These are phyloP conservation scores for Schoenoplectus triqueter DNA, from an alignment of 202 grass and related monocot genomes.

Conservation along the genomic window DNA sequence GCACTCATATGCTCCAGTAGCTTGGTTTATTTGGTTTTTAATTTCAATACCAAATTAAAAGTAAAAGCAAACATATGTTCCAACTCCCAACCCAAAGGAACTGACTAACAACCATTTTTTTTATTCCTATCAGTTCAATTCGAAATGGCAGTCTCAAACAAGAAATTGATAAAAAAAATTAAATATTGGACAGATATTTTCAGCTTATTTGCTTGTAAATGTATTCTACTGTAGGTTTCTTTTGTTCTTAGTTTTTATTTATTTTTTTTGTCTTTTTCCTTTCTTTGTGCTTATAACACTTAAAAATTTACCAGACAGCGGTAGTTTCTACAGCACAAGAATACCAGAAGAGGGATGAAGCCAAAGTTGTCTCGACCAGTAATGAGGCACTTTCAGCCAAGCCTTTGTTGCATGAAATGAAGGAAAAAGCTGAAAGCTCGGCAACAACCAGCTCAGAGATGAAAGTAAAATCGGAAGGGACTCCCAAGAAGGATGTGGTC, in stretches of 20 bases:
- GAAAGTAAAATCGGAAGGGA: conserved; percentile 3
- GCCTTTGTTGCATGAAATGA: conserved; percentile 17
- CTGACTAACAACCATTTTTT: background rate
- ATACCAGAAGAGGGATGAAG: conserved; percentile 20
- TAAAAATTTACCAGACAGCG: conserved; percentile 18
- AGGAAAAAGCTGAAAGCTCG: conserved; percentile 27
- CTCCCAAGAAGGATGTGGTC: conserved; percentile 5
- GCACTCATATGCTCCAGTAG: background rate
- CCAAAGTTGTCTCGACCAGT: conserved; percentile 23
- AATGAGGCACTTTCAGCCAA: conserved; percentile 3
- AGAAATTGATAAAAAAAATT: background rate
- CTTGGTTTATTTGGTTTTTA: conserved; percentile 7
- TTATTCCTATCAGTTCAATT: conserved; percentile 3
- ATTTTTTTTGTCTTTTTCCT: background rate
- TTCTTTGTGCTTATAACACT: background rate
- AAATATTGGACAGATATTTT: background rate
- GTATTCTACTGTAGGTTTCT: background rate
- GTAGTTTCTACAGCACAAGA: background rate
- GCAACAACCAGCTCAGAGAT: background rate
- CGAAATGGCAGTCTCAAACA: background rate
- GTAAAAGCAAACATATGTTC: background rate
- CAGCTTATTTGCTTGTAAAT: conserved; percentile 5
- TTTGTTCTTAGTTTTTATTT: background rate
- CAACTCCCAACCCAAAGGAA: background rate
- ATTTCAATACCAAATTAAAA: background rate